These are phyloP conservation scores for Cercophora scortea DNA, from an alignment of 495 filamentous ascomycete species.

Conservation along the genomic window DNA sequence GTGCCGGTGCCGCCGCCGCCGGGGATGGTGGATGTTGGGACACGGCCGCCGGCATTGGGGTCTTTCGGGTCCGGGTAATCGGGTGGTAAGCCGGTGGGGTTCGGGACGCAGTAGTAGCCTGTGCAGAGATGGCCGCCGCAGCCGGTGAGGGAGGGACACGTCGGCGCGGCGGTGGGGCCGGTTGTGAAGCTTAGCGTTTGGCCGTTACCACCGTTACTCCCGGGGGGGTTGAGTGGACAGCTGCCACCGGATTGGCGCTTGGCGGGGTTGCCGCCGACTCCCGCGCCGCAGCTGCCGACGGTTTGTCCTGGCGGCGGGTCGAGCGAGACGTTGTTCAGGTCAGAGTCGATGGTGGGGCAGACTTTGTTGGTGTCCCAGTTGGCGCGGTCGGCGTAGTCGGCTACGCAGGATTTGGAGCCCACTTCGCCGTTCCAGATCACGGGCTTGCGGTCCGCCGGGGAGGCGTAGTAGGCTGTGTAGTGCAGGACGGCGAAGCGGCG, in stretches of 20 bases:
- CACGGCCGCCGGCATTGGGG: not conserved
- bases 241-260: no score
- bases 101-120: slow-evolving; percentile 9
- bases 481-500: not conserved
- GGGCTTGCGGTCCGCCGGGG: not conserved
- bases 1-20: no score
- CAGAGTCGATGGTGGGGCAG: no score
- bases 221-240: no score
- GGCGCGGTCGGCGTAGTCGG: not conserved
- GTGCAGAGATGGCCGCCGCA: slow-evolving; percentile 8
- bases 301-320: no score
- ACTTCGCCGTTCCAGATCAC: not conserved
- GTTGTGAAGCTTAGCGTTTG: not conserved
- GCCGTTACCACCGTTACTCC: not conserved
- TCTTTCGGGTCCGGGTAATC: slow-evolving; percentile 5
- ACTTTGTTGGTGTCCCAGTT: no score
- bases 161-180: not conserved
- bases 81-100: not conserved
- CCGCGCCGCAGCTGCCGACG: no score
- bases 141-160: not conserved
- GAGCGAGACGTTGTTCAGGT: no score
- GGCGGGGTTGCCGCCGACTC: no score
- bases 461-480: not conserved
- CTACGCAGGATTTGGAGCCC: not conserved
- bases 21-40: no score